Conservation (phyloP, 2,329 filamentous ascomycete species). For the Magnaporthales sp. region DNA sequence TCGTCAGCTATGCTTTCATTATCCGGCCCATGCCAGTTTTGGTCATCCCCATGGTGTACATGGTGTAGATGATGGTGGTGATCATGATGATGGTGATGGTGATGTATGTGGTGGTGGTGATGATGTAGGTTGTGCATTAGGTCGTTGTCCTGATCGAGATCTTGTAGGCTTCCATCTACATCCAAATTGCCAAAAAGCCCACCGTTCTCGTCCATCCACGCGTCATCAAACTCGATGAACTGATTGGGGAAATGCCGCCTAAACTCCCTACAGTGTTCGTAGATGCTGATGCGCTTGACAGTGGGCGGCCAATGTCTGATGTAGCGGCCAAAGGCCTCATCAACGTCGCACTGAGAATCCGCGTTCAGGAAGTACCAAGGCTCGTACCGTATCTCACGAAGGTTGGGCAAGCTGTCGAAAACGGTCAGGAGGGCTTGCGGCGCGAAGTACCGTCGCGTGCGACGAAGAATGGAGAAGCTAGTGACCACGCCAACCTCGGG, state of each 20-base stretch:
- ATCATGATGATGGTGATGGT: neutral
- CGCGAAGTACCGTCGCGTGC: slow-evolving; percentile 14
- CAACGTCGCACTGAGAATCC: slow-evolving; percentile 7
- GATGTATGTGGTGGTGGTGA: neutral
- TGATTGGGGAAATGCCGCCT: slow-evolving; percentile 4
- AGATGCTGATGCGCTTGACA: slow-evolving; percentile 13
- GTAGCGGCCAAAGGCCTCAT: slow-evolving; percentile 11
- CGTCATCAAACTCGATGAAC: slow-evolving; percentile 3
- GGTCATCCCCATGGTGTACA: neutral
- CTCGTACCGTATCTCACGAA: slow-evolving; percentile 13
- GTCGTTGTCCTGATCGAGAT: neutral
- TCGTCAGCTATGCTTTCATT: neutral
- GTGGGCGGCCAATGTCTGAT: slow-evolving; percentile 14
- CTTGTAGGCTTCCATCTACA: neutral
- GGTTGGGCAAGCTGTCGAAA: slow-evolving; percentile 12
- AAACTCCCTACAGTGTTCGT: slow-evolving; percentile 12
- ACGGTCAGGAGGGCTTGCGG: slow-evolving; percentile 13
- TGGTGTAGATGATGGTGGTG: neutral
- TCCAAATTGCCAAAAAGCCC: slow-evolving; percentile 6
- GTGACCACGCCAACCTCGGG: slow-evolving; percentile 13
- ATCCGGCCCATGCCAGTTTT: neutral
- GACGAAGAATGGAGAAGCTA: slow-evolving; percentile 12
- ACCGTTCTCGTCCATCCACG: slow-evolving; percentile 7
- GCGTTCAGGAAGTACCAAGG: slow-evolving; percentile 13
- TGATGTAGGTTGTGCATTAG: neutral